Evolutionary conservation across 106 monocot genomes (phyloP), one percentile per base, ranked within the genome.

Genomic region (Xerophyta viscosa): DNA sequence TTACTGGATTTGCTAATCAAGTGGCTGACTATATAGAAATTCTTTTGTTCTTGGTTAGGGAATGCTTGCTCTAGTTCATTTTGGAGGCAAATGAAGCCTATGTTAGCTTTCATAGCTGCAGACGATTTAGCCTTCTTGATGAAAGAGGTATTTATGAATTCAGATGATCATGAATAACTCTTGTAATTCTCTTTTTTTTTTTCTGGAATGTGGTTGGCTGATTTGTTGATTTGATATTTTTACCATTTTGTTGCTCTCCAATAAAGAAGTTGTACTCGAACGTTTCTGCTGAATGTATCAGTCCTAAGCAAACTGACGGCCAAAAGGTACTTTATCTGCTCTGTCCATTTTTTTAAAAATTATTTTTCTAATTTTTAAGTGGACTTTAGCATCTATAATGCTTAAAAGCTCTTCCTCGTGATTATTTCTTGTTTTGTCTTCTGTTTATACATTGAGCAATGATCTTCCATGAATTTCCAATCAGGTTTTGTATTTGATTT

Each of bases 61-160:
- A 17, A 25, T 41, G 52, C 59, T 37, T 28, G 56, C 37, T 31
- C 56, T 13, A 43, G 53, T 30, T 10, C 52, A 28, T 70, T 83
- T 33, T 83, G 77, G 83, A 57, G 66, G 49, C 45, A 66, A 37
- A 46, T 50, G 23, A 77, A 77, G 58, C 62, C 65, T 10, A 18
- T 69, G 21, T 83, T 83, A 63, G 26, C 62, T 57, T 63, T 63
- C 52, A 23, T 83, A 21, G 51, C 77, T 20, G 31, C 51, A 30
- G 73, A 70, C 33, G 83, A 83, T 41, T 24, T 61, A 42, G 21
- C 65, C 29, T 78, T 63, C 58, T 50, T 83, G 41, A 56, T 52
- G 12, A 46, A 74, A 29, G 62, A 77, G 73, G 83, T 83, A 61
- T 33, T 20, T 24, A 20, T 26, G 6, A 3, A 52, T n/a, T 25